Evolutionary conservation across 495 filamentous ascomycete genomes (phyloP).

Genomic region (Podospora tetraspora): DNA sequence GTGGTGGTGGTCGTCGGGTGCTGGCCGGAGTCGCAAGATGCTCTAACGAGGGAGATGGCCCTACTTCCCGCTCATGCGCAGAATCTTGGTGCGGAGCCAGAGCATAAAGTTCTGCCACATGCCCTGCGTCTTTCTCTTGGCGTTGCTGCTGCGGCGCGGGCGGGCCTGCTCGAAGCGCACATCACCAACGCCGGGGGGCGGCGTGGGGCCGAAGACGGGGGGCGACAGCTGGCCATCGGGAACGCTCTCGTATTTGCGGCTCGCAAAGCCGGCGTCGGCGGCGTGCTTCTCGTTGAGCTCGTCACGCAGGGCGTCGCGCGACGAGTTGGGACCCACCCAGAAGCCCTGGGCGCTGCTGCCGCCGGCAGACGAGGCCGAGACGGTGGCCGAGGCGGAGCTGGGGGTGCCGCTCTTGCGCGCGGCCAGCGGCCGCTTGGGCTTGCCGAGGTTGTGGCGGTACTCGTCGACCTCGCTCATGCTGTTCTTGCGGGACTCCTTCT

Average conservation of each 20-base stretch:
- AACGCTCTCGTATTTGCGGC: constrained; percentile 42
- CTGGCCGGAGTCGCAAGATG: not conserved
- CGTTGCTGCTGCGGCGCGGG: constrained; percentile 32
- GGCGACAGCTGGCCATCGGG: constrained; percentile 26
- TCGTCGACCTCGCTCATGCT: constrained; percentile 26
- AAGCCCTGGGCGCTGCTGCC: not conserved
- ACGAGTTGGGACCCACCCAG: constrained; percentile 9
- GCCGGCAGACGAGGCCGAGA: constrained; percentile 4
- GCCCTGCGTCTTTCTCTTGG: constrained; percentile 50
- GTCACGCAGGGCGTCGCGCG: constrained; percentile 9
- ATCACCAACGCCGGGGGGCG: constrained; percentile 25
- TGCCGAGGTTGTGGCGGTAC: not conserved
- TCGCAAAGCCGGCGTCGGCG: constrained; percentile 29
- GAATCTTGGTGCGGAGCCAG: constrained; percentile 49
- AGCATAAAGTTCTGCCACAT: constrained; percentile 51
- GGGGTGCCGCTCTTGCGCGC: constrained; percentile 35
- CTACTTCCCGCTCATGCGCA: constrained; percentile 33
- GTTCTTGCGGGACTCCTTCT: constrained; percentile 35
- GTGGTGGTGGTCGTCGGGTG: not conserved
- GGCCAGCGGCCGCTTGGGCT: constrained; percentile 25
- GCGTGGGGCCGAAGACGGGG: constrained; percentile 17
- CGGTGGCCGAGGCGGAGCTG: constrained; percentile 23
- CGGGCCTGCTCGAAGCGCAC: constrained; percentile 32
- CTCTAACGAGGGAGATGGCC: not conserved
- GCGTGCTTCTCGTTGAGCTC: constrained; percentile 22